Base-by-base conservation (phyloP, 1,284 basidiomycete genomes). In the Cryptococcus sp. region DNA sequence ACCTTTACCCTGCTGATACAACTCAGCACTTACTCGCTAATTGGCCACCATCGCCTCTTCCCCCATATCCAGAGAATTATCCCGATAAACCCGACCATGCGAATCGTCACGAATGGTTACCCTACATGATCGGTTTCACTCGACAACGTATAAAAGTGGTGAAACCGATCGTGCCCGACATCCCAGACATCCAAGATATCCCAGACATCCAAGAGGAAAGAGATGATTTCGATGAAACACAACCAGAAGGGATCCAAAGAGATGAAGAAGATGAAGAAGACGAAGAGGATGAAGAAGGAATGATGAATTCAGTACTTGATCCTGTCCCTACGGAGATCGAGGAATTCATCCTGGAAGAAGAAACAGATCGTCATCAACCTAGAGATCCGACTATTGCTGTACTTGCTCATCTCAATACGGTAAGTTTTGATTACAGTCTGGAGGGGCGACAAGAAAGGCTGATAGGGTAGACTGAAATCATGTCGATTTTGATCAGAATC, bases 311-410 rank as follows among this genome's bases (percentile, higher is more conserved):
- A 11, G 30, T 30, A 14, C 23, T 2, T 23, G 34, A 23, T 32
- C 31, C 51, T 11, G 30, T 38, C 11, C 46, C 15, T 31, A 35
- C 7, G 33, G 33, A 38, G 4, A 52, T 34, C 31, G 45, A 34
- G 7, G 41, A 46, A 44, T 36, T 38, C 23, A 49, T 56, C 23
- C 48, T 56, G 38, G 56, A 58, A 36, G 49, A 51, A 33, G 59
- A 61, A 34, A 41, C 36, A 4, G 53, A 52, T 11, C 36, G 51
- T 33, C 58, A 62, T 56, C 49, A 55, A 37, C 59, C 59, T 3
- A 49, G 63, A 37, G 69, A 73, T 49, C 73, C 73, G n/a, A 62
- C 69, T 15, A 55, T 71, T 36, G 53, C 62, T 30, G 55, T 67
- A 5, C 43, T 74, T 5, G 58, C 59, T 49, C 32, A 53, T 0